phyloP scores from a whole-genome alignment of 2,329 filamentous ascomycete species.

The Xylariales sp. region DNA sequence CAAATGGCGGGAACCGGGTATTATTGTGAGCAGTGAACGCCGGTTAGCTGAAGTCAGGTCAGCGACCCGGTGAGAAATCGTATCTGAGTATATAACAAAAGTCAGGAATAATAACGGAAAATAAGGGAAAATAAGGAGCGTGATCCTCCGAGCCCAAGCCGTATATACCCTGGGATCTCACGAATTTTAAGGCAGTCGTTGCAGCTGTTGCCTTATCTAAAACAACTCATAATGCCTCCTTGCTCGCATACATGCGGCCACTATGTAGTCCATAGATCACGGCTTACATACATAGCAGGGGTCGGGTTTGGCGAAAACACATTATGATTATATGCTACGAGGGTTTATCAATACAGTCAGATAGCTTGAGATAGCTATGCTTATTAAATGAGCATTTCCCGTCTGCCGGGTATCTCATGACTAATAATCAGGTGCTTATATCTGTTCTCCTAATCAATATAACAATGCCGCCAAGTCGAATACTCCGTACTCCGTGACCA shows the following conservation, averaged over 20 bases:
- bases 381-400: slow-evolving; percentile 7
- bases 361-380: slow-evolving; percentile 17
- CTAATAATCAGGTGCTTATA: slow-evolving; percentile 8
- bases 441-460: slow-evolving; percentile 16
- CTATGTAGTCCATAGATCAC: slow-evolving; percentile 12
- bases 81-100: no score
- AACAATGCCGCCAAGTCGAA: slow-evolving; percentile 6
- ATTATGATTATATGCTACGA: background rate
- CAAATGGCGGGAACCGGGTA: no score
- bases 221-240: slow-evolving; percentile 15
- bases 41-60: no score
- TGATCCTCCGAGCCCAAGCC: no score
- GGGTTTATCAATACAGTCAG: slow-evolving; percentile 28
- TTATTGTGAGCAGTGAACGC: no score
- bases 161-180: background rate
- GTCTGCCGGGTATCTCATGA: slow-evolving; percentile 11
- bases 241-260: slow-evolving; percentile 12
- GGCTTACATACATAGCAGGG: slow-evolving; percentile 6
- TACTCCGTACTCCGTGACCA: background rate
- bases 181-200: background rate
- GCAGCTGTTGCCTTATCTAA: slow-evolving; percentile 8
- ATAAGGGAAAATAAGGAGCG: no score
- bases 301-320: background rate
- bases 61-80: no score
- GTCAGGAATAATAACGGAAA: no score